A percentile compares a stretch with the other conserved stretches of the same genome.
Conservation (phyloP, 2,329 filamentous ascomycete genomes). For the Aspergillus niger region DNA sequence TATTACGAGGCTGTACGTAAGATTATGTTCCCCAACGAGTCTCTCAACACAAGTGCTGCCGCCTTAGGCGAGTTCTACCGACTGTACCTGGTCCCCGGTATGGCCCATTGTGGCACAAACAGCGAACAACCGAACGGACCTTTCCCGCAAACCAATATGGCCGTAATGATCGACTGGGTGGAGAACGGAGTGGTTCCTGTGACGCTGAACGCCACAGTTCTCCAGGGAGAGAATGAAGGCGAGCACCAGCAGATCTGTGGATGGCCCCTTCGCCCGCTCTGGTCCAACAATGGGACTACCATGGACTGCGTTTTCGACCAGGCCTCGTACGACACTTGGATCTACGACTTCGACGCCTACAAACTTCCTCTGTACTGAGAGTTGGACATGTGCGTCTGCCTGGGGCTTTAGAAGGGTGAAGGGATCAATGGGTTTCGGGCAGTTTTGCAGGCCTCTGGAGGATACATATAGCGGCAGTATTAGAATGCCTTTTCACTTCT, state of each 20-base stretch:
- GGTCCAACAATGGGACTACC: slow-evolving; percentile 12
- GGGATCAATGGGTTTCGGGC: no score
- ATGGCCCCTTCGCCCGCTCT: slow-evolving; percentile 27
- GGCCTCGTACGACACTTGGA: not conserved
- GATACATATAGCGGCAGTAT: no score
- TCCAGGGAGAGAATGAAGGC: slow-evolving; percentile 19
- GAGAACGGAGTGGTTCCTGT: slow-evolving; percentile 49
- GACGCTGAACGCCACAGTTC: slow-evolving; percentile 43
- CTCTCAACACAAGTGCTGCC: slow-evolving; percentile 41
- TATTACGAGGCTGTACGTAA: slow-evolving; percentile 56
- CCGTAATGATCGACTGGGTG: slow-evolving; percentile 53
- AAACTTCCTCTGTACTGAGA: not conserved
- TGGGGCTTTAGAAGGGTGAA: no score
- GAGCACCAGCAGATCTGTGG: slow-evolving; percentile 24
- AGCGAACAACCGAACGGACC: slow-evolving; percentile 46
- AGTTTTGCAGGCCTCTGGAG: no score
- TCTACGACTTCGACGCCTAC: not conserved
- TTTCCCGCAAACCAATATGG: slow-evolving; percentile 48
- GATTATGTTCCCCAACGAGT: slow-evolving; percentile 49
- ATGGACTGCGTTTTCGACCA: slow-evolving; percentile 5
- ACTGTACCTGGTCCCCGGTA: slow-evolving; percentile 56
- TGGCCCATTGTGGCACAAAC: slow-evolving; percentile 48
- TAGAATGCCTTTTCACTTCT: no score
- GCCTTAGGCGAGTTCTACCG: slow-evolving; percentile 55
- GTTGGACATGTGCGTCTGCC: no score